Evolutionary conservation across 495 filamentous ascomycete genomes (phyloP).

Genomic region (Neurospora cerealis): DNA sequence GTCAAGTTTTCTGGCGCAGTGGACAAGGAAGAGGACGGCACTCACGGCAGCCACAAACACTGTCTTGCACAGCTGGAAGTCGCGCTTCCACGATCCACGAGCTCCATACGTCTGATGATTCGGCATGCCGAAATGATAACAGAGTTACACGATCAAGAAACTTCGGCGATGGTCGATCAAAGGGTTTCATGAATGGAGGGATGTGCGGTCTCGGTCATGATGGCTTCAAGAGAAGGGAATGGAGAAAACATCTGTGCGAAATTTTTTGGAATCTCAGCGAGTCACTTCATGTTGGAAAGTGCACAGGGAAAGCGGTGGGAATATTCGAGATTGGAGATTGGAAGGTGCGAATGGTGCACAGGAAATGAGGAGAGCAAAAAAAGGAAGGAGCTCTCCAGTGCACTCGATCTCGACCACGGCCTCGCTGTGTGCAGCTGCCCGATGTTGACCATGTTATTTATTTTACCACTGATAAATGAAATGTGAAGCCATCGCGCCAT

Average conservation of each 20-base stretch:
- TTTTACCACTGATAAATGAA: not conserved
- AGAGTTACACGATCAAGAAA: not conserved
- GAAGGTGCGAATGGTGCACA: not conserved
- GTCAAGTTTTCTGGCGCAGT: not conserved
- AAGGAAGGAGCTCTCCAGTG: not conserved
- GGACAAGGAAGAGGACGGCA: not conserved
- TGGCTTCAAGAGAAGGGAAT: not conserved
- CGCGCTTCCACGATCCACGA: constrained; percentile 1
- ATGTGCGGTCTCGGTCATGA: not conserved
- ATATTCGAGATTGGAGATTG: not conserved
- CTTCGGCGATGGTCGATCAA: not conserved
- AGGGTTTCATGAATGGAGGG: not conserved
- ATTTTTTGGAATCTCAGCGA: not conserved
- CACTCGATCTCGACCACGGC: not conserved
- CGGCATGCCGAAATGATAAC: not conserved
- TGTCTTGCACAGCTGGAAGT: constrained; percentile 15
- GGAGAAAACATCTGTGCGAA: not conserved
- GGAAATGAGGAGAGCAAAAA: not conserved
- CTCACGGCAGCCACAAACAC: constrained; percentile 13
- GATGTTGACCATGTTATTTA: not conserved
- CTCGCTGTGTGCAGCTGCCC: not conserved
- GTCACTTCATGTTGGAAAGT: not conserved
- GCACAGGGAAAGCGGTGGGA: not conserved
- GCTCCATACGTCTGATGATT: not conserved
- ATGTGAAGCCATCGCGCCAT: not conserved